Percentiles rank a stretch among this genome's conserved stretches.
Evolutionary conservation across 2,329 filamentous ascomycete species (phyloP).

Genomic region (Dendrostoma leiphaemia): DNA sequence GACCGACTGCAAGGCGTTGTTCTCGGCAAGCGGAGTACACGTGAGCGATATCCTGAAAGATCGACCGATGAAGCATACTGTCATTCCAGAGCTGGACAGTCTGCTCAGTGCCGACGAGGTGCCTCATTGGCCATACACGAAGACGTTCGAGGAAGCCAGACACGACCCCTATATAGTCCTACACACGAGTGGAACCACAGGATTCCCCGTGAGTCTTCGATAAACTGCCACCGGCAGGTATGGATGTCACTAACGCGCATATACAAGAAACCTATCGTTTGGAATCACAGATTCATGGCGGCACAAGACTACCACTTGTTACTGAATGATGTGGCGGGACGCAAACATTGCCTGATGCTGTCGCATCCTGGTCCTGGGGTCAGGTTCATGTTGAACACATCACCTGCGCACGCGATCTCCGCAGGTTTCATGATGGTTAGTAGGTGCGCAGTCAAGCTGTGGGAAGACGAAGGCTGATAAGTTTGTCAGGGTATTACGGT

Average conservation of each 20-base stretch:
- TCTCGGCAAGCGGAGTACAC: constrained; percentile 18
- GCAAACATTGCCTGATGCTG: constrained; percentile 12
- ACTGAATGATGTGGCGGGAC: constrained; percentile 17
- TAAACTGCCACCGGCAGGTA: background rate
- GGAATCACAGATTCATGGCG: constrained; percentile 18
- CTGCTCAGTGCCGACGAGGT: constrained; percentile 12
- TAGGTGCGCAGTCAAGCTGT: background rate
- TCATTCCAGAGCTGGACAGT: constrained; percentile 20
- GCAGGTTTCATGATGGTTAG: constrained; percentile 14
- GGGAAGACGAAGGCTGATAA: background rate
- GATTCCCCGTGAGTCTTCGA: constrained; percentile 17
- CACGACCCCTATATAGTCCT: constrained; percentile 20
- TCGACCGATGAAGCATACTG: constrained; percentile 18
- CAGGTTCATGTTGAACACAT: constrained; percentile 18
- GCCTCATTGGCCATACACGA: constrained; percentile 21
- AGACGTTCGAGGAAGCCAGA: constrained; percentile 21
- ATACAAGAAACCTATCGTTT: constrained; percentile 19
- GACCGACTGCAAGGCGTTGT: constrained; percentile 20
- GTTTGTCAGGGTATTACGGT: constrained; percentile 11
- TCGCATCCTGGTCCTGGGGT: constrained; percentile 13
- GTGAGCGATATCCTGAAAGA: constrained; percentile 20
- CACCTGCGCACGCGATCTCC: constrained; percentile 22
- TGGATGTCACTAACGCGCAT: background rate
- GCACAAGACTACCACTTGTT: constrained; percentile 11
- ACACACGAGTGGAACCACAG: constrained; percentile 24